Base-by-base conservation (phyloP, 1,139 yeast species). In the Waltiozyma sp. region DNA sequence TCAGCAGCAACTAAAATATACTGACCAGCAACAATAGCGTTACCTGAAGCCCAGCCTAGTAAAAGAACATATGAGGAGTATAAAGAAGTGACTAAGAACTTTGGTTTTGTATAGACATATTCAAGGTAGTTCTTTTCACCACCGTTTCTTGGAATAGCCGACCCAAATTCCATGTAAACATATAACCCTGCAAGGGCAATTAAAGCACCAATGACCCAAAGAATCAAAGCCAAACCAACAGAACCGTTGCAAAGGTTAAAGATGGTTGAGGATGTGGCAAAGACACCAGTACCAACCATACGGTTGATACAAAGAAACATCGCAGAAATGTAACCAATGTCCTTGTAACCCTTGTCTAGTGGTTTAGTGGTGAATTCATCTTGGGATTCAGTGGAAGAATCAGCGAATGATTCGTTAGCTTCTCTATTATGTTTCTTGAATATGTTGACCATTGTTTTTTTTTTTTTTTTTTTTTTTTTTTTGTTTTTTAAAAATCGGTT, bases 201-300 rank as follows among this genome's bases (percentile, higher is more conserved):
- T 21, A 82, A 47, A 13, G 87, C 75, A 40, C 95, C 95, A 18
- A 80, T 75, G 26, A 78, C 73, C 95, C 95, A 86, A 62, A 86
- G 66, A 46, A 82, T 62, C 45, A 86, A 66, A 1, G 89, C 65
- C 39, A 83, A 64, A 18, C 94, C 94, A 14, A 85, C 85, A 16
- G 89, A 80, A 5, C 94, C 93, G 26, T 81, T 72, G 46, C 60
- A 52, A 47, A 80, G 67, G 3, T 67, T 59, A 54, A 72, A 82
- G 47, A 86, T 83, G 18, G 86, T 77, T n/a, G 91, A 77, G 4
- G 93, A 87, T 4, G 89, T 82, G 37, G 91, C 80, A 60, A 86
- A 86, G 42, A 86, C 83, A 59, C 95, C 95, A 10, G 94, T 85
- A 50, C 95, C 95, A 52, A 86, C 71, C 80, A 84, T 84, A 60